These are phyloP conservation scores for Colletotrichum tropicicola DNA, from an alignment of 2,329 filamentous ascomycete species.

Conservation along the genomic window DNA sequence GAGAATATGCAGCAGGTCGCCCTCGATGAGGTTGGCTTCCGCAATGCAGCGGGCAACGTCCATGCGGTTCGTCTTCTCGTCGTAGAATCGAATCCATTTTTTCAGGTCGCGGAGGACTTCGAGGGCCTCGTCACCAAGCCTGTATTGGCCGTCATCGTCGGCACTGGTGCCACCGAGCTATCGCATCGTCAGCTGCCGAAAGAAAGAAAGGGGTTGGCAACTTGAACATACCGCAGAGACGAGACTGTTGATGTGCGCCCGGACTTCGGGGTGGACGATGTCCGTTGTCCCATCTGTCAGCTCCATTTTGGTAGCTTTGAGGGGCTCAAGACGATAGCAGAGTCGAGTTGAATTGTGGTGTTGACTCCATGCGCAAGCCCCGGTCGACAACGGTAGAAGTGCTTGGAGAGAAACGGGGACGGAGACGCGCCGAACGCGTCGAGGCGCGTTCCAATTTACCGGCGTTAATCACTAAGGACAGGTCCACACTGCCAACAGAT, in stretches of 20 bases:
- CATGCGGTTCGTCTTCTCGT: conserved; percentile 91
- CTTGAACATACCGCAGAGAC: conserved; percentile 82
- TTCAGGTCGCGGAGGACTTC: conserved; percentile 93
- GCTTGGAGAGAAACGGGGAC: not conserved
- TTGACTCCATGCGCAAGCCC: conserved; percentile 13
- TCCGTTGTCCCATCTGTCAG: conserved; percentile 59
- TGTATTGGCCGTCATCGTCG: conserved; percentile 83
- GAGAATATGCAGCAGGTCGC: conserved; percentile 90
- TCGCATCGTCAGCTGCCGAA: conserved; percentile 30
- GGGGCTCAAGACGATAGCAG: not conserved
- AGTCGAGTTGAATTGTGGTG: not conserved
- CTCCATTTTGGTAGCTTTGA: conserved; percentile 57
- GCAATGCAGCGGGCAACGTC: conserved; percentile 93
- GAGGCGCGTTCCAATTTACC: conserved; percentile 3
- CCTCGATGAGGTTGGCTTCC: conserved; percentile 90
- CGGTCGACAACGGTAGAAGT: not conserved
- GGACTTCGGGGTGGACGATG: conserved; percentile 89
- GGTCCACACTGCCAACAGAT: not conserved
- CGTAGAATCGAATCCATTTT: conserved; percentile 94
- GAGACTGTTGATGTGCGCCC: conserved; percentile 92
- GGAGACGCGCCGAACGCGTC: conserved; percentile 25
- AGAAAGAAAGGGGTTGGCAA: not conserved
- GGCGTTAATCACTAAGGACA: not conserved
- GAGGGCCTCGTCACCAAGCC: conserved; percentile 91
- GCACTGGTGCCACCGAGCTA: conserved; percentile 87